Percentiles rank a stretch among this genome's conserved stretches.
Conservation (phyloP, 1,284 basidiomycete species). For the Violaceomyces palustris region DNA sequence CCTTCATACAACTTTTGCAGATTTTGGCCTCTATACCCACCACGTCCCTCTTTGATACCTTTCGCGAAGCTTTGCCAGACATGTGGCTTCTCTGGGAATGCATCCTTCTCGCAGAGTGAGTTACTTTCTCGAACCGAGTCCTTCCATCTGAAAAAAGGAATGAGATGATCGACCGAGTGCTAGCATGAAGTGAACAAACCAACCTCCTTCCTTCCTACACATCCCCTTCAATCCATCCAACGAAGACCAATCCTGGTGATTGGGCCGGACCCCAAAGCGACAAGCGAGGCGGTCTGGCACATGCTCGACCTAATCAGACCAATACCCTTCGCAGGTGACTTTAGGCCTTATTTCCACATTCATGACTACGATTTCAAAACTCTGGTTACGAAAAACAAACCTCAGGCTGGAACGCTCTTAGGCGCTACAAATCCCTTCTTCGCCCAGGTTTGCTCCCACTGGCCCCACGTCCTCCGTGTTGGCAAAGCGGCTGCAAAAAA, state of each 20-base stretch:
- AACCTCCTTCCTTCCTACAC: conserved; percentile 9
- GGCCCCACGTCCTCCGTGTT: conserved; percentile 74
- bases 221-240: conserved; percentile 82
- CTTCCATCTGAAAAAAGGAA: too few relatives aligned
- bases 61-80: conserved; percentile 60
- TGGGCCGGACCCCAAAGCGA: conserved; percentile 71
- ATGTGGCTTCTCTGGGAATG: conserved; percentile 70
- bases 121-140: too few relatives aligned
- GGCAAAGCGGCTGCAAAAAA: conserved; percentile 56
- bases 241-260: conserved; percentile 87
- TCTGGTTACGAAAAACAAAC: conserved; percentile 75
- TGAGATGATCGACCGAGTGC: too few relatives aligned
- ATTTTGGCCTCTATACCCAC: conserved; percentile 72
- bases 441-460: conserved; percentile 77
- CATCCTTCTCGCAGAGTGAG: conserved; percentile 60
- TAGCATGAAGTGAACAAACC: too few relatives aligned
- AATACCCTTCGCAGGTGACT: conserved; percentile 77
- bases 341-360: conserved; percentile 90
- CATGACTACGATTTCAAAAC: conserved; percentile 78
- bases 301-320: conserved; percentile 80
- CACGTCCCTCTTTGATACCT: conserved; percentile 53
- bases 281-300: conserved; percentile 65
- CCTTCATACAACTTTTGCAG: too few relatives aligned
- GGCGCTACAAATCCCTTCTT: conserved; percentile 96
- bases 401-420: conserved; percentile 74